Evolutionary conservation across 331 rosid species (phyloP), one percentile per base, ranked within the genome.

Genomic region (Pyrus hybrid): DNA sequence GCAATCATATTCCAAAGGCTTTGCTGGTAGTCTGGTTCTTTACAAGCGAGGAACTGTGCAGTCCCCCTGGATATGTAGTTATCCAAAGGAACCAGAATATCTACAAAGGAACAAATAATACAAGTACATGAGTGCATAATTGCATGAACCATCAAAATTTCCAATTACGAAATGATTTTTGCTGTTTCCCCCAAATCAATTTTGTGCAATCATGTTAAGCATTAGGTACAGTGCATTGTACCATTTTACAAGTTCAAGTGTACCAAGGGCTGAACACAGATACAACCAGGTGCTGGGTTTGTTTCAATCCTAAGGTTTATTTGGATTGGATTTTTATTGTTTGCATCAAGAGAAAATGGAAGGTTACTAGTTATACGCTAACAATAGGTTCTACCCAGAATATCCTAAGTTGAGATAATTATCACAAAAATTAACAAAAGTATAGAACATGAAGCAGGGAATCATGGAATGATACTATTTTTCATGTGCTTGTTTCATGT

Each of bases 81-180:
- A 88, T 91, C 98, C 90, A 93, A 78, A 71, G 98, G 98, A 83
- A 93, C 98, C 76, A 93, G 83, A 76, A 93, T 91, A 83, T 93
- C 98, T 93, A 87, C 76, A 77, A 4, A 41, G 47, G 64, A 45
- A 66, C 65, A 75, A 47, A 62, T 28, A 41, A 67, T 45, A 56
- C 16, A 57, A 81, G 43, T 68, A 65, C 25, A 67, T 60, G 21
- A 28, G 57, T 5, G 57, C 67, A 56, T 53, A 58, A 58, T 33
- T 35, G 12, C 35, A 58, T 58, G 23, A 35, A 72, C 51, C 54
- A 25, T n/a, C 5, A 56, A 17, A 25, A n/a, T 6, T 71, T 35
- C 22, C 33, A n/a, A 17, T 13, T 13, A 2, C 56, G 18, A 16
- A 49, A 17, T 16, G 21, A 17, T 49, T 49, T 49, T 49, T 49